Conservation (phyloP, 139 green algal species). For the Coccomyxa sp. region DNA sequence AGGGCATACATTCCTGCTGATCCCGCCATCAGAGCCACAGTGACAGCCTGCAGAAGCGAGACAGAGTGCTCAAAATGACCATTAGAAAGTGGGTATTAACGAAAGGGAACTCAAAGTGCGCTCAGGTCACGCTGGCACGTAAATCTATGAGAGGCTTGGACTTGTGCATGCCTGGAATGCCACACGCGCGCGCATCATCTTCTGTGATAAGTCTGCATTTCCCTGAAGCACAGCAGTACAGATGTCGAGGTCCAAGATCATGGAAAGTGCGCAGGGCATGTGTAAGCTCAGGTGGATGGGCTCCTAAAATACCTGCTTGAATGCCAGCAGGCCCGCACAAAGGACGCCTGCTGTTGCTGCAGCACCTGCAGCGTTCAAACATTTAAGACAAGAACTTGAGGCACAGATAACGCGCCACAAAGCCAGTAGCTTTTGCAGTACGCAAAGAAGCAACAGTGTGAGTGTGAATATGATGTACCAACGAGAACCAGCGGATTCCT, state of each 20-base stretch:
- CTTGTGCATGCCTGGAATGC: not conserved
- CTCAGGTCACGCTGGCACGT: too few relatives aligned
- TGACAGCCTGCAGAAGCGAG: not conserved
- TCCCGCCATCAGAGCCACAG: not conserved
- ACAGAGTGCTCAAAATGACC: not conserved
- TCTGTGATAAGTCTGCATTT: not conserved
- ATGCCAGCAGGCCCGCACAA: not conserved
- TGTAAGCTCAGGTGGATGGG: not conserved
- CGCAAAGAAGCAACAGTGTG: too few relatives aligned
- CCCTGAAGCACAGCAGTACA: not conserved
- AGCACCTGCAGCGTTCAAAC: not conserved
- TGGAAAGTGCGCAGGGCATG: not conserved
- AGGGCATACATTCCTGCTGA: not conserved
- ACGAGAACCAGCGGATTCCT: not conserved
- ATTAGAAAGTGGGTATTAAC: too few relatives aligned
- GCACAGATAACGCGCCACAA: too few relatives aligned
- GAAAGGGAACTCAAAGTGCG: too few relatives aligned
- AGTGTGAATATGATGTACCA: not conserved
- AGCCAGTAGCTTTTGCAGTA: not conserved
- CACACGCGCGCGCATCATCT: not conserved
- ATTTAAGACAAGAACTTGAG: not conserved
- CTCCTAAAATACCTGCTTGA: not conserved
- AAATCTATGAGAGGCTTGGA: too few relatives aligned
- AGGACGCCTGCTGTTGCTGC: not conserved
- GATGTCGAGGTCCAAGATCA: not conserved